phyloP scores from a whole-genome alignment of 1,284 basidiomycete species.

The Trichosporon ovoides region DNA sequence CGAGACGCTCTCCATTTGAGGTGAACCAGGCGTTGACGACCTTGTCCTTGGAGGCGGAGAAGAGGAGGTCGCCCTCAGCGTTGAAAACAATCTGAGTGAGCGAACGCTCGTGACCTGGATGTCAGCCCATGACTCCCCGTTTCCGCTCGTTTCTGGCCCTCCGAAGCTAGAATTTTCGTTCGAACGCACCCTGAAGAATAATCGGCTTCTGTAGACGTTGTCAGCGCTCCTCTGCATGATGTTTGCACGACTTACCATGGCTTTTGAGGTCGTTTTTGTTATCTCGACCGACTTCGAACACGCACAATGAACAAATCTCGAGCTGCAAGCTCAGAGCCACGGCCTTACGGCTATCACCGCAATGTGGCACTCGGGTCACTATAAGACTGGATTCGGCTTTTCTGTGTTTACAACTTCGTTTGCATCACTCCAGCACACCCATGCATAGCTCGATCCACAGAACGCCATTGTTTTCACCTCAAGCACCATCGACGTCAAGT shows the following conservation, averaged over 20 bases:
- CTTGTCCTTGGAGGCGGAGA: constrained; percentile 93
- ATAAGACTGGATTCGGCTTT: too few relatives aligned
- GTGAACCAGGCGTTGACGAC: constrained; percentile 96
- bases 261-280: constrained; percentile 9
- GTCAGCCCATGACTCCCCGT: neutral
- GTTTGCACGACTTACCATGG: constrained; percentile 16
- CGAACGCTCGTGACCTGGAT: constrained; percentile 88
- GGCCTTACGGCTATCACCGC: constrained; percentile 3
- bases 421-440: neutral
- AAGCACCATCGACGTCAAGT: too few relatives aligned
- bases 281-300: neutral
- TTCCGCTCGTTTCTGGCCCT: neutral
- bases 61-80: constrained; percentile 89
- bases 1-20: constrained; percentile 94
- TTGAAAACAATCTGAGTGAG: constrained; percentile 98
- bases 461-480: too few relatives aligned
- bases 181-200: constrained; percentile 44
- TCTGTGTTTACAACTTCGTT: too few relatives aligned
- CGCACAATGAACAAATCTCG: constrained; percentile 11
- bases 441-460: too few relatives aligned
- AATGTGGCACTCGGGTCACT: neutral
- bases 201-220: constrained; percentile 45
- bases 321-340: neutral
- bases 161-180: neutral
- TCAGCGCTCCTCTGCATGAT: constrained; percentile 8